A percentile compares a stretch with the other conserved stretches of the same genome.
These are phyloP conservation scores for Dryas drummondii DNA, from an alignment of 306 rosid genomes.

Conservation along the genomic window DNA sequence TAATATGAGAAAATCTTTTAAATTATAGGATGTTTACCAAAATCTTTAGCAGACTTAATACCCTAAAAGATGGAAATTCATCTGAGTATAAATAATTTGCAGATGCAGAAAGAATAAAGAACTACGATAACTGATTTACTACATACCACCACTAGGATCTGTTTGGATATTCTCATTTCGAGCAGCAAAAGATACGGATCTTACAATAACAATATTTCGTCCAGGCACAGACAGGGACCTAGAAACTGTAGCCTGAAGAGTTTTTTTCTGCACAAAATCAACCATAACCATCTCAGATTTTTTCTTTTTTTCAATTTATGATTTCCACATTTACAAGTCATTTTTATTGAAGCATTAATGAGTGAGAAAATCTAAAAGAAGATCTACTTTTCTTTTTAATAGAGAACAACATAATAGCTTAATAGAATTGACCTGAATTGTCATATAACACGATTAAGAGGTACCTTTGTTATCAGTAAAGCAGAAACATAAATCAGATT, in stretches of 20 bases:
- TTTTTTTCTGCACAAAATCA: constrained; percentile 64
- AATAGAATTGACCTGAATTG: neutral
- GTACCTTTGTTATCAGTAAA: neutral
- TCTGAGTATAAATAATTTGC: neutral
- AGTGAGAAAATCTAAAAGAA: neutral
- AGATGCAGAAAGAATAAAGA: constrained; percentile 14
- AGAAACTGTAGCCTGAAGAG: constrained; percentile 56
- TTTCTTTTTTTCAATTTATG: neutral
- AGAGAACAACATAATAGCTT: neutral
- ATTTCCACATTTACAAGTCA: neutral
- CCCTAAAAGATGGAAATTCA: neutral
- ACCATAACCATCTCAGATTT: constrained; percentile 13
- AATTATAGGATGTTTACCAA: neutral
- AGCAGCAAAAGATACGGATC: constrained; percentile 69
- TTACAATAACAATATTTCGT: constrained; percentile 68
- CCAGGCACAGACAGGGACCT: constrained; percentile 90
- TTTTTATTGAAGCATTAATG: neutral
- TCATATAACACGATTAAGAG: neutral
- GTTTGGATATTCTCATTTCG: constrained; percentile 43
- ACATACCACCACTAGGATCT: constrained; percentile 67
- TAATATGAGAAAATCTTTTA: neutral
- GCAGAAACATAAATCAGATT: neutral
- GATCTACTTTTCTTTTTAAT: neutral
- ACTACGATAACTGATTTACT: constrained; percentile 22
- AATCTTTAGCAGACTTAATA: neutral